These are phyloP conservation scores for Pezicula radicicola DNA, from an alignment of 2,329 filamentous ascomycete species.

Conservation along the genomic window DNA sequence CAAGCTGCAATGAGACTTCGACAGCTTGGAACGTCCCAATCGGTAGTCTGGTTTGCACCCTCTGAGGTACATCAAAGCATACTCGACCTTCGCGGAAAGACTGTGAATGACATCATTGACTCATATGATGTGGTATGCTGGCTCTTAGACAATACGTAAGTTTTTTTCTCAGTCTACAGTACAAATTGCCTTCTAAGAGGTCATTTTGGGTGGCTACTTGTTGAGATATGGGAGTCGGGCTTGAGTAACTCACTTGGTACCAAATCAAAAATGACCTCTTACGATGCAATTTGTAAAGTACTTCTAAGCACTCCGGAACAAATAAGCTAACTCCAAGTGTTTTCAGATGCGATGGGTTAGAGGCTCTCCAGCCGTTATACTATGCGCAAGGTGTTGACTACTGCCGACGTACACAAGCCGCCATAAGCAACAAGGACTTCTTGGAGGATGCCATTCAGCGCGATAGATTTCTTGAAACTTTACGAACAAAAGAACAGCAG, in stretches of 20 bases:
- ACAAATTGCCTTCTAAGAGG: too few relatives aligned
- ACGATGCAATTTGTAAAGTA: too few relatives aligned
- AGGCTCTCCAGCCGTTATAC: slow-evolving; percentile 57
- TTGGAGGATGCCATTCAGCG: slow-evolving; percentile 32
- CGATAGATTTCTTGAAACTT: slow-evolving; percentile 36
- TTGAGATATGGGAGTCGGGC: too few relatives aligned
- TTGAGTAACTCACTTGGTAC: too few relatives aligned
- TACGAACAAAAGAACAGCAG: slow-evolving; percentile 53
- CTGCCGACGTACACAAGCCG: slow-evolving; percentile 51
- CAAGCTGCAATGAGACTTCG: slow-evolving; percentile 62
- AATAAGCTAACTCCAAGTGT: too few relatives aligned
- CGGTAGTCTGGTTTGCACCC: slow-evolving; percentile 24
- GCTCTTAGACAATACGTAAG: slow-evolving; percentile 46
- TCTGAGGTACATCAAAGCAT: slow-evolving; percentile 45
- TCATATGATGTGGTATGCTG: slow-evolving; percentile 52
- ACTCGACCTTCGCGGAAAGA: slow-evolving; percentile 38
- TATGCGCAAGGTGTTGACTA: slow-evolving; percentile 59
- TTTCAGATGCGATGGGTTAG: slow-evolving; percentile 46
- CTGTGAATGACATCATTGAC: slow-evolving; percentile 4
- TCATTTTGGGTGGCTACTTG: too few relatives aligned
- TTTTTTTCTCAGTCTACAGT: too few relatives aligned
- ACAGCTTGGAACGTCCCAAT: slow-evolving; percentile 44
- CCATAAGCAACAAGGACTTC: slow-evolving; percentile 38
- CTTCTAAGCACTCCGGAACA: too few relatives aligned
- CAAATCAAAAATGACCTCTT: too few relatives aligned